Base-by-base conservation (phyloP, 2,329 filamentous ascomycete species). In the Amylocarpus encephaloides region DNA sequence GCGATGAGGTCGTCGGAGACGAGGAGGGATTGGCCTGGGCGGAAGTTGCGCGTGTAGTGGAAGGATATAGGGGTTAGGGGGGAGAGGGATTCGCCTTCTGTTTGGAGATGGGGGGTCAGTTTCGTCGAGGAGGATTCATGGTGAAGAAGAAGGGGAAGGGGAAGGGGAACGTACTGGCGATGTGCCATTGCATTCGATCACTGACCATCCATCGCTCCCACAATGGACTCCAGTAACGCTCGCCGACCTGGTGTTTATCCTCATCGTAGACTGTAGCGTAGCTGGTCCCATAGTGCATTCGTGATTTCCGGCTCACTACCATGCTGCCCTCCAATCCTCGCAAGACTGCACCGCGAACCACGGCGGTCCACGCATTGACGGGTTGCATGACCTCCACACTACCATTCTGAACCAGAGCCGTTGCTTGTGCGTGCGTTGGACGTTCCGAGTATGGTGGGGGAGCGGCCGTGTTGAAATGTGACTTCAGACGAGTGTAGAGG, bases 161-260 rank as follows among this genome's bases (percentile, higher is more conserved):
- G 44, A 9, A 19, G 16, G 5, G 49, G 2, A 40, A 49, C 55
- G 43, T 55, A 68, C 84, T 89, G 54, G 82, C 79, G 64, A 90
- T 88, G 67, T 90, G 86, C 87, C 87, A 91, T 68, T 89, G 85
- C 85, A 92, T 90, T 43, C 86, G 76, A 66, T 91, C 85, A 41
- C 78, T 82, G 6, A 91, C 86, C 85, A 89, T 90, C 85, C 85
- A 90, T 43, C 85, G 70, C 69, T 90, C 85, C 85, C 85, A 89
- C 19, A 90, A 66, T 5, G 85, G 85, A 57, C 81, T 85, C 86
- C 86, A 91, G 63, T 91, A 91, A 45, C 86, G 72, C 66, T 90
- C 86, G 39, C 74, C 78, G 5, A 87, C 79, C 3, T 79, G 79
- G 65, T 92, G 87, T 64, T 84, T 86, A 43, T 78, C 75, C 62